Conservation (phyloP, 371 early-diverging fungal species). For the Capniomyces stellatus region DNA sequence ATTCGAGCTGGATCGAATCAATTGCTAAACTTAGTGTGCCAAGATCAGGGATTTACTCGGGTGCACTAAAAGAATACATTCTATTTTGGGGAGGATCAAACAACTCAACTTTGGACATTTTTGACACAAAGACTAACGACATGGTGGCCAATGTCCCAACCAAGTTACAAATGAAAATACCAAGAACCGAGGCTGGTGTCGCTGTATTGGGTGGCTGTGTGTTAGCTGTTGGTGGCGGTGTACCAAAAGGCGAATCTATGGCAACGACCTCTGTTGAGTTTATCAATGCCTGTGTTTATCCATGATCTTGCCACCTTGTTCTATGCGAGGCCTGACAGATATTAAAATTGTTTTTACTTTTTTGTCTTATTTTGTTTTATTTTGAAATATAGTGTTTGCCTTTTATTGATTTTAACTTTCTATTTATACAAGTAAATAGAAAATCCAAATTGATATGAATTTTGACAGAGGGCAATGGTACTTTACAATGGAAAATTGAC, state of each 20-base stretch:
- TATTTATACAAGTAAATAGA: background rate
- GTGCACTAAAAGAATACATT: slow-evolving; percentile 9
- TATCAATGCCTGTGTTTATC: slow-evolving; percentile 20
- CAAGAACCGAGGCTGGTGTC: slow-evolving; percentile 12
- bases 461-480: too few species aligned
- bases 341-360: background rate
- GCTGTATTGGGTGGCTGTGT: slow-evolving; percentile 12
- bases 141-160: slow-evolving; percentile 9
- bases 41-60: background rate
- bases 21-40: background rate
- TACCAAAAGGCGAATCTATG: slow-evolving; percentile 11
- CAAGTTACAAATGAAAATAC: slow-evolving; percentile 12
- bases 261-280: slow-evolving; percentile 20
- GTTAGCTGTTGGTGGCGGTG: slow-evolving; percentile 18
- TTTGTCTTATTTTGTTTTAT: background rate
- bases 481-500: too few species aligned
- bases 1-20: slow-evolving; percentile 6
- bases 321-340: background rate
- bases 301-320: background rate
- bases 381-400: background rate
- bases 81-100: slow-evolving; percentile 13
- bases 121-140: slow-evolving; percentile 9
- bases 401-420: background rate
- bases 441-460: too few species aligned
- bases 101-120: slow-evolving; percentile 17